phyloP scores from a whole-genome alignment of 768 basidiomycete species.

The Mycena vulgaris region DNA sequence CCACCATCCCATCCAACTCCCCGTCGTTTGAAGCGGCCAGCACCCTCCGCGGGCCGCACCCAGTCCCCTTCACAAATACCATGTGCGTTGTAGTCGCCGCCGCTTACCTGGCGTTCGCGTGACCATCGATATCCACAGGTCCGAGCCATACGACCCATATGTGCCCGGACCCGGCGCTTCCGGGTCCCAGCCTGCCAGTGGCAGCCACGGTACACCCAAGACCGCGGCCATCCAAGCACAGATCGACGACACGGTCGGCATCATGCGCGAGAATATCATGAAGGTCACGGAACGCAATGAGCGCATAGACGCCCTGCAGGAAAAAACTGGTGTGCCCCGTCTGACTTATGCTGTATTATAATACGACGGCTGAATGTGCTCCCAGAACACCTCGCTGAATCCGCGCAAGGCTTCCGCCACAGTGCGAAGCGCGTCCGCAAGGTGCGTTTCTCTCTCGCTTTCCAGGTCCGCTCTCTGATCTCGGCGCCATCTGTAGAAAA shows the following conservation, averaged over 20 bases:
- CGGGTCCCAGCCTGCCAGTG: conserved; percentile 65
- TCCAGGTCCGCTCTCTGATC: neutral
- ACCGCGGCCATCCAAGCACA: conserved; percentile 97
- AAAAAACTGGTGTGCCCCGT: conserved; percentile 95
- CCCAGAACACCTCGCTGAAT: conserved; percentile 94
- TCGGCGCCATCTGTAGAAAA: conserved; percentile 69
- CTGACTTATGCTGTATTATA: conserved; percentile 14
- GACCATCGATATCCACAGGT: conserved; percentile 69
- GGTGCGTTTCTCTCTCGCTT: conserved; percentile 63
- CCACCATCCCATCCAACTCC: too few relatives aligned
- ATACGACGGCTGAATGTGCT: neutral
- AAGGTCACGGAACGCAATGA: conserved; percentile 98
- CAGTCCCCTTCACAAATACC: too few relatives aligned
- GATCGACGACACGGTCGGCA: conserved; percentile 96
- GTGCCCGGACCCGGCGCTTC: conserved; percentile 87
- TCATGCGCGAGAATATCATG: conserved; percentile 98
- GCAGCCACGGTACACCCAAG: conserved; percentile 79
- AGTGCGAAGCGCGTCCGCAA: conserved; percentile 98
- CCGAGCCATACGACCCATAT: conserved; percentile 99
- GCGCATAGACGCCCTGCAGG: conserved; percentile 92
- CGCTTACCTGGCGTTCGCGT: neutral
- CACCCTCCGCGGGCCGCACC: too few relatives aligned
- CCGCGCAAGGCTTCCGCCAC: conserved; percentile 98
- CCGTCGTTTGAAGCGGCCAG: too few relatives aligned
- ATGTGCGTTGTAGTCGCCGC: too few relatives aligned